Evolutionary conservation across 2,329 filamentous ascomycete genomes (phyloP).

Genomic region (Cordyceps fumosorosea): DNA sequence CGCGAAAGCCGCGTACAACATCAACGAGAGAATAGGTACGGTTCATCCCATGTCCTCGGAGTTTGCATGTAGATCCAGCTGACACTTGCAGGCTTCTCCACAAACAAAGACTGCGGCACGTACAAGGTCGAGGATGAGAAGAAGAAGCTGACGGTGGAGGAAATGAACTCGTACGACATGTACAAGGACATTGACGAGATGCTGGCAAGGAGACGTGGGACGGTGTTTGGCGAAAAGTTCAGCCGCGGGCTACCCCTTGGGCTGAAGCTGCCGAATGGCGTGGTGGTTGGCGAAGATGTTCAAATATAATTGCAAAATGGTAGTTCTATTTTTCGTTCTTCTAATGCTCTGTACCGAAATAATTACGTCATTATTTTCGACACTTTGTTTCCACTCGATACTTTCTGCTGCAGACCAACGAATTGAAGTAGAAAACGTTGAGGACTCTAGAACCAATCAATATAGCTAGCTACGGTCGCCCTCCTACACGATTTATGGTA

Average conservation of each 20-base stretch:
- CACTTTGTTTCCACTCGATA: no score
- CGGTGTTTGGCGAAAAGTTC: constrained; percentile 31
- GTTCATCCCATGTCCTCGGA: background rate
- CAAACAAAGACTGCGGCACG: constrained; percentile 46
- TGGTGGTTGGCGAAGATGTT: constrained; percentile 25
- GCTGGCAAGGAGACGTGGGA: constrained; percentile 29
- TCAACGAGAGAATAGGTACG: constrained; percentile 54
- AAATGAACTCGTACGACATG: constrained; percentile 64
- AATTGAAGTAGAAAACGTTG: no score
- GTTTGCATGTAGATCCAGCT: background rate
- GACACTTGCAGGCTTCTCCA: constrained; percentile 46
- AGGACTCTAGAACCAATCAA: no score
- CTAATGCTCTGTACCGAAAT: background rate
- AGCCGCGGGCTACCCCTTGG: constrained; percentile 40
- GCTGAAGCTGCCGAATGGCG: constrained; percentile 42
- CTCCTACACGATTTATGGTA: no score
- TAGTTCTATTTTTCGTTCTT: no score
- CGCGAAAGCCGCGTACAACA: constrained; percentile 53
- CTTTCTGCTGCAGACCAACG: no score
- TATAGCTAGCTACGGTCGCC: no score
- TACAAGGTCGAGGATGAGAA: constrained; percentile 58
- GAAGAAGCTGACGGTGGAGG: constrained; percentile 59
- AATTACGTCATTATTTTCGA: background rate
- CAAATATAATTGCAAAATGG: background rate
- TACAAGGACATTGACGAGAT: constrained; percentile 47